Evolutionary conservation across 1,284 basidiomycete genomes (phyloP), one percentile per base, ranked within the genome.

Genomic region (Austroboletus novae-zelandiae): DNA sequence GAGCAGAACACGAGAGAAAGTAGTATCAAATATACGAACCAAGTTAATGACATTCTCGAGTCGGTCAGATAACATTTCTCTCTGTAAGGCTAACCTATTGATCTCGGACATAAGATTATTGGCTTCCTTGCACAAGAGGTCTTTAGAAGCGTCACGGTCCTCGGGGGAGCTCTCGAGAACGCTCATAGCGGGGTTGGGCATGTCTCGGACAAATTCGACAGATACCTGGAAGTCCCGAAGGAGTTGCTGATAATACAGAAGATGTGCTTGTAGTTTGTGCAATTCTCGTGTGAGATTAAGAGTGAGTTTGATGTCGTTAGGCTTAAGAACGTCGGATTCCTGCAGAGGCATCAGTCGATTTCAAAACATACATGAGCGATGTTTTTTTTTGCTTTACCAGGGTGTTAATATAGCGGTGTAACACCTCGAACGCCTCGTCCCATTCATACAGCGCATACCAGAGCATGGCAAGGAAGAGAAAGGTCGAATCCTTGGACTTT

Each of bases 391-490:
- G 27, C 73, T 36, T 27, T 56, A 80, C 80, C 46, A 81, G 61
- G 20, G 52, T 53, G 41, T 69, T 74, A 35, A 82, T 76, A 56
- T 80, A 74, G 3, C 60, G 45, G 55, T 78, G 78, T 17, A 83
- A 57, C 34, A 66, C 65, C 43, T 80, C 79, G 5, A 82, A 62
- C 1, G 79, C 72, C 55, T 83, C 73, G 49, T 83, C 81, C 79
- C 80, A 83, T 9, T 74, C 75, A 57, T 81, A 82, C 47, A 80
- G 55, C 2, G 78, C 76, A 53, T 81, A 77, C 80, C 81, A 83
- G 35, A 83, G 65, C 50, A 74, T 75, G 1, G 74, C 69, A 30
- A 83, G 65, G 17, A 83, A 68, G 2, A 80, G 57, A 52, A 83
- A 78, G 0, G 79, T 81, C 0, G 80, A 77, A 55, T 83, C 80